A percentile compares a stretch with the other conserved stretches of the same genome.
Conservation (phyloP, 2,329 filamentous ascomycete species). For the Botrytis fragariae region DNA sequence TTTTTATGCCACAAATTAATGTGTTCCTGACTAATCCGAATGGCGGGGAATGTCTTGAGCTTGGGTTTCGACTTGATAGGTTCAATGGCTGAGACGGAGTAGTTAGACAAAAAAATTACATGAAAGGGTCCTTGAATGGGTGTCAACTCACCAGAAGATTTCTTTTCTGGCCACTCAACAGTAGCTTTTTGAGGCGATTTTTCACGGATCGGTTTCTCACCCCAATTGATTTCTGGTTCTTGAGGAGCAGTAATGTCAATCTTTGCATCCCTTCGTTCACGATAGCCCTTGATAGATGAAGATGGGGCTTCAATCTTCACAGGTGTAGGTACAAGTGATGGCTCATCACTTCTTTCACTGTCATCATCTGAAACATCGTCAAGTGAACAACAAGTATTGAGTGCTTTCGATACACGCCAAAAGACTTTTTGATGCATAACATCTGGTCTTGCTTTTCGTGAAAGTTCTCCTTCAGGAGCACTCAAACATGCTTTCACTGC, state of each 20-base stretch:
- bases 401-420: constrained; percentile 47
- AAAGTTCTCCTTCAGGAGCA: constrained; percentile 63
- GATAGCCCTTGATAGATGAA: constrained; percentile 26
- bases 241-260: constrained; percentile 21
- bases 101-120: constrained; percentile 10
- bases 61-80: constrained; percentile 41
- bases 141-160: constrained; percentile 25
- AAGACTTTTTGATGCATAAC: constrained; percentile 56
- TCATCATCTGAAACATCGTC: constrained; percentile 57
- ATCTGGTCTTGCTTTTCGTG: constrained; percentile 48
- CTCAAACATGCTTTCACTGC: constrained; percentile 70
- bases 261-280: constrained; percentile 18
- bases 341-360: constrained; percentile 48
- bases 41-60: constrained; percentile 58
- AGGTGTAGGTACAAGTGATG: constrained; percentile 38
- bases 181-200: constrained; percentile 19
- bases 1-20: constrained; percentile 70
- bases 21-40: constrained; percentile 56
- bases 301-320: constrained; percentile 26
- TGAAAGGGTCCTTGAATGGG: neutral
- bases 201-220: constrained; percentile 30
- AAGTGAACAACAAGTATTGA: constrained; percentile 61
- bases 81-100: constrained; percentile 20
- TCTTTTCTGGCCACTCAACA: constrained; percentile 30
- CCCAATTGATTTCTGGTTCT: constrained; percentile 26